Percentiles rank a stretch among this genome's conserved stretches.
These are phyloP conservation scores for Neodidymelliopsis sp. DNA, from an alignment of 2,329 filamentous ascomycete genomes.

Conservation along the genomic window DNA sequence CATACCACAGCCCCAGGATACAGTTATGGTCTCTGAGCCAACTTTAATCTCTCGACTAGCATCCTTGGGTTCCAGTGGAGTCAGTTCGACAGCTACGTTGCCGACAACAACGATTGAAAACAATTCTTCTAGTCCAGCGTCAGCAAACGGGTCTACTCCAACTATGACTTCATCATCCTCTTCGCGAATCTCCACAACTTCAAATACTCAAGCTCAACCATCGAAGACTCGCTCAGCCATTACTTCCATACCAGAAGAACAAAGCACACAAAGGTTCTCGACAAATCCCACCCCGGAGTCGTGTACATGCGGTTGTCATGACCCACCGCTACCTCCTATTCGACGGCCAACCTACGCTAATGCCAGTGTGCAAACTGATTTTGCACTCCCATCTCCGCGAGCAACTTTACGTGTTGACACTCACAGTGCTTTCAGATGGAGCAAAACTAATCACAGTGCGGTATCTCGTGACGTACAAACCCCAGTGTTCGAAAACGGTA, in stretches of 20 bases:
- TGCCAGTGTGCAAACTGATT: slow-evolving; percentile 36
- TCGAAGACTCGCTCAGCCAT: background rate
- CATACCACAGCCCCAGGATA: slow-evolving; percentile 16
- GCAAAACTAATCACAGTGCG: slow-evolving; percentile 17
- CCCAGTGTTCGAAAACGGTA: slow-evolving; percentile 20
- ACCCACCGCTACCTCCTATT: background rate
- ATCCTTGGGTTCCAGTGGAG: background rate
- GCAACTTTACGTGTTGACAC: slow-evolving; percentile 26
- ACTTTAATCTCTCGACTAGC: slow-evolving; percentile 3
- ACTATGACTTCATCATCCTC: background rate
- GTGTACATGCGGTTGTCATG: slow-evolving; percentile 25
- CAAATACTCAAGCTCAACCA: background rate
- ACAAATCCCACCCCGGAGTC: background rate
- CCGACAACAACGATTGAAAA: background rate
- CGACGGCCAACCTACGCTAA: slow-evolving; percentile 26
- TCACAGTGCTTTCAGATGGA: slow-evolving; percentile 6
- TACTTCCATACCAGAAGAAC: background rate
- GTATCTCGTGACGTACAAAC: slow-evolving; percentile 25
- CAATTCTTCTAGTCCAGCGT: too few species aligned
- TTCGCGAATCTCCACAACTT: background rate
- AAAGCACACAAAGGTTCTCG: background rate
- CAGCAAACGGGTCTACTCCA: background rate
- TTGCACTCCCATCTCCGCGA: slow-evolving; percentile 10
- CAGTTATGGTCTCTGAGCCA: slow-evolving; percentile 16
- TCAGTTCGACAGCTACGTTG: background rate